phyloP scores from a whole-genome alignment of 73 alveolate genomes.

The Loxodes magnus region DNA sequence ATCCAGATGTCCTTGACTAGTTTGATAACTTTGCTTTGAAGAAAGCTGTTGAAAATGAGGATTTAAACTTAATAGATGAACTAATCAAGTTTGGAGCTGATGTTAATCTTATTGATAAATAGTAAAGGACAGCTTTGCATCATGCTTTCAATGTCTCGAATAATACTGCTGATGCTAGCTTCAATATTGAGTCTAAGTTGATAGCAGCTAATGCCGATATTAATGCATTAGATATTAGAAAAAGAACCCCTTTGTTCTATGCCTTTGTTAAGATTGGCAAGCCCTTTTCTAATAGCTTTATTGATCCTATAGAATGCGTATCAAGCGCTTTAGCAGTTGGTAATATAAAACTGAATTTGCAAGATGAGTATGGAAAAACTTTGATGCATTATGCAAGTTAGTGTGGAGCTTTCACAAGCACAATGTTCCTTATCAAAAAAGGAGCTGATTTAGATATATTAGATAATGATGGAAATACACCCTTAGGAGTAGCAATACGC shows the following conservation, averaged over 20 bases:
- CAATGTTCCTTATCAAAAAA: constrained; percentile 15
- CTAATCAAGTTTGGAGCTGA: constrained; percentile 26
- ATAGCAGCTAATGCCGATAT: constrained; percentile 26
- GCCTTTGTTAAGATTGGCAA: constrained; percentile 45
- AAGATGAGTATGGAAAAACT: constrained; percentile 43
- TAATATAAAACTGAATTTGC: constrained; percentile 24
- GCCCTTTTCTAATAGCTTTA: constrained; percentile 12
- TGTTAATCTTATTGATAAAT: constrained; percentile 15
- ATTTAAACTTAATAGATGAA: not conserved
- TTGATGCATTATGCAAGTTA: constrained; percentile 64
- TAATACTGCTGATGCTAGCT: constrained; percentile 35
- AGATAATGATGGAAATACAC: constrained; percentile 16
- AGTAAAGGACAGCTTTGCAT: constrained; percentile 28
- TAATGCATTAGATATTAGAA: constrained; percentile 27
- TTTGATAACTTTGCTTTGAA: constrained; percentile 25
- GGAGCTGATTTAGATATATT: constrained; percentile 23
- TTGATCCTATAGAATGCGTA: constrained; percentile 65
- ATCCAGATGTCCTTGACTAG: constrained; percentile 15
- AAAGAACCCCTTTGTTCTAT: constrained; percentile 60
- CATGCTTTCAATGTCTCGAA: constrained; percentile 25
- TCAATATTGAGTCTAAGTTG: constrained; percentile 33
- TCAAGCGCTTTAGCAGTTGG: constrained; percentile 20
- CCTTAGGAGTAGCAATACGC: constrained; percentile 2
- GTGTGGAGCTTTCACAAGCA: constrained; percentile 44
- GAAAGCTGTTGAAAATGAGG: constrained; percentile 15